phyloP scores from a whole-genome alignment of 106 monocot species.

The Alisma plantagoaquatica region DNA sequence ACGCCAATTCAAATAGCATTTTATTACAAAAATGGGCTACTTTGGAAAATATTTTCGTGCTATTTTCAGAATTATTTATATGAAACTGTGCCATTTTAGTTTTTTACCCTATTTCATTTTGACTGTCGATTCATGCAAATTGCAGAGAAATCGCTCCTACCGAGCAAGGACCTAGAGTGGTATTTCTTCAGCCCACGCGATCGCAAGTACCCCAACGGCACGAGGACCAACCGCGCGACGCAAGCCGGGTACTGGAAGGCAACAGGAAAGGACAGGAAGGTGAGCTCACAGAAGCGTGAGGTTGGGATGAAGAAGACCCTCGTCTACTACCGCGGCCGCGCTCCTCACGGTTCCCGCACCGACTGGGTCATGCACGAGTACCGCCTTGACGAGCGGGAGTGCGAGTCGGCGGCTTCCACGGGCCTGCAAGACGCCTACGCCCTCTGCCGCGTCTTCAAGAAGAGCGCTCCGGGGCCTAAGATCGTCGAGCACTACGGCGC shows the following conservation, averaged over 20 bases:
- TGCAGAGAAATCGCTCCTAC: conserved; percentile 90
- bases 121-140: too few species aligned
- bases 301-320: conserved; percentile 94
- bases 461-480: conserved; percentile 64
- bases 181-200: conserved; percentile 95
- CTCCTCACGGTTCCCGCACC: conserved; percentile 80
- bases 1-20: too few species aligned
- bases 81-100: too few species aligned
- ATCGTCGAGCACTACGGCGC: conserved; percentile 70
- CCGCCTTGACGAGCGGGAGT: conserved; percentile 80
- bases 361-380: conserved; percentile 99
- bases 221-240: conserved; percentile 85
- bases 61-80: too few species aligned
- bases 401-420: conserved; percentile 33
- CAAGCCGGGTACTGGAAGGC: conserved; percentile 90
- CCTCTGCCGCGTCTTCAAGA: conserved; percentile 79
- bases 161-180: conserved; percentile 94
- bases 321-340: conserved; percentile 81
- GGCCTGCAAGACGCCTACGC: conserved; percentile 83
- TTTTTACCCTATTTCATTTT: too few species aligned
- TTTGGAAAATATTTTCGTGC: too few species aligned
- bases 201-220: conserved; percentile 86
- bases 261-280: conserved; percentile 81
- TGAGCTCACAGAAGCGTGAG: conserved; percentile 44
- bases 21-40: too few species aligned